A percentile compares a stretch with the other conserved stretches of the same genome.
phyloP scores from a whole-genome alignment of 306 rosid species.

The Vigna nakashimae region DNA sequence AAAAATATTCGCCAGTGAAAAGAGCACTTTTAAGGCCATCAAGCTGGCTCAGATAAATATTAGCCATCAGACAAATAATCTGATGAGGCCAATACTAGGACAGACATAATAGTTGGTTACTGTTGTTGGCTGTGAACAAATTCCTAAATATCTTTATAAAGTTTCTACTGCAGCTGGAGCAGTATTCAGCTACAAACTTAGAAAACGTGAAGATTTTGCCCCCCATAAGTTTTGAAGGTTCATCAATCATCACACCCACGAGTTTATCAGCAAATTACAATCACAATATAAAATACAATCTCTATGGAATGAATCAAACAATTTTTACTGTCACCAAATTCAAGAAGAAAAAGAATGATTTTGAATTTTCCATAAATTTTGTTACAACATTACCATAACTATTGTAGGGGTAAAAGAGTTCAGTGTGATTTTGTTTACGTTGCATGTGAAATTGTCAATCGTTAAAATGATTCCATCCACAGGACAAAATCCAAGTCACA shows the following conservation, averaged over 20 bases:
- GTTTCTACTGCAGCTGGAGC: neutral
- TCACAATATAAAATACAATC: no score
- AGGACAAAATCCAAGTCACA: neutral
- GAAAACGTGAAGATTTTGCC: no score
- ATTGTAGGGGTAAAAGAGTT: neutral
- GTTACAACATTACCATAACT: neutral
- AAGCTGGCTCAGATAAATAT: neutral
- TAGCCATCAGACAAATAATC: conserved; percentile 1
- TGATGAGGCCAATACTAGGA: neutral
- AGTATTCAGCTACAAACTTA: neutral
- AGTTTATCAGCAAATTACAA: neutral
- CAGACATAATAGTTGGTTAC: neutral
- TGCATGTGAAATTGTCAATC: neutral
- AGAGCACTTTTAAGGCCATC: neutral
- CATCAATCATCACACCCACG: neutral
- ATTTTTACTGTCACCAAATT: neutral
- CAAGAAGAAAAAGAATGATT: neutral
- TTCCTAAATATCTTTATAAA: neutral
- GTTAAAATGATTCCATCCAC: neutral
- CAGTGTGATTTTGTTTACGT: neutral
- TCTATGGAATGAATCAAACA: neutral
- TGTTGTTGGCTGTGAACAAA: neutral
- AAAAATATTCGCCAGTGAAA: neutral
- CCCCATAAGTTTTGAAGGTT: neutral
- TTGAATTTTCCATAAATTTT: neutral